Evolutionary conservation across 352 stramenopile genomes (phyloP).

Genomic region (Achlya hypogyna): DNA sequence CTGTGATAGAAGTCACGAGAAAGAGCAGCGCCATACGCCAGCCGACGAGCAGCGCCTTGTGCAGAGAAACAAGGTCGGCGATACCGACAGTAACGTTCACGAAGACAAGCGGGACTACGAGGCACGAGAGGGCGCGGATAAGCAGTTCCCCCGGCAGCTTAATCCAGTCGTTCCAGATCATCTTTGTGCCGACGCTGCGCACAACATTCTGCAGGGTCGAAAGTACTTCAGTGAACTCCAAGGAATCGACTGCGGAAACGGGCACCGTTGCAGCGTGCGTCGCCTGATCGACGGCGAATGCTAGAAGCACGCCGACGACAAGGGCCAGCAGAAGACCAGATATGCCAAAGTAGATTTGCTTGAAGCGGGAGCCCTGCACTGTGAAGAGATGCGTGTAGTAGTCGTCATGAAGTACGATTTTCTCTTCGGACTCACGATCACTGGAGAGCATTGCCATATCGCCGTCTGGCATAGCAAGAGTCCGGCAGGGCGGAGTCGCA

Average conservation of each 20-base stretch:
- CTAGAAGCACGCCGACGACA: background rate
- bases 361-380: background rate
- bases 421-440: background rate
- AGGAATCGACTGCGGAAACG: background rate
- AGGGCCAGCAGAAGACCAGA: background rate
- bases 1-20: background rate
- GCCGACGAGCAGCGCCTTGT: slow-evolving; percentile 26
- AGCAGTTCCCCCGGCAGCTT: slow-evolving; percentile 57
- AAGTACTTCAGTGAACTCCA: background rate
- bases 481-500: background rate
- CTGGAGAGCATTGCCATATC: background rate
- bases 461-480: background rate
- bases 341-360: slow-evolving; percentile 13
- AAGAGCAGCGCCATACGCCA: slow-evolving; percentile 1
- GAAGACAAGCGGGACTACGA: slow-evolving; percentile 72
- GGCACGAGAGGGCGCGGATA: slow-evolving; percentile 59
- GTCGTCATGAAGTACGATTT: background rate
- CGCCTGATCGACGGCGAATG: background rate
- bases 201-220: background rate
- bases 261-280: background rate
- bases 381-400: slow-evolving; percentile 9
- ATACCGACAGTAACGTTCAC: slow-evolving; percentile 65
- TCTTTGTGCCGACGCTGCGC: background rate
- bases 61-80: slow-evolving; percentile 49
- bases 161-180: slow-evolving; percentile 17